Conservation (phyloP, 768 basidiomycete species). For the Tylopilus vinaceipallidus region DNA sequence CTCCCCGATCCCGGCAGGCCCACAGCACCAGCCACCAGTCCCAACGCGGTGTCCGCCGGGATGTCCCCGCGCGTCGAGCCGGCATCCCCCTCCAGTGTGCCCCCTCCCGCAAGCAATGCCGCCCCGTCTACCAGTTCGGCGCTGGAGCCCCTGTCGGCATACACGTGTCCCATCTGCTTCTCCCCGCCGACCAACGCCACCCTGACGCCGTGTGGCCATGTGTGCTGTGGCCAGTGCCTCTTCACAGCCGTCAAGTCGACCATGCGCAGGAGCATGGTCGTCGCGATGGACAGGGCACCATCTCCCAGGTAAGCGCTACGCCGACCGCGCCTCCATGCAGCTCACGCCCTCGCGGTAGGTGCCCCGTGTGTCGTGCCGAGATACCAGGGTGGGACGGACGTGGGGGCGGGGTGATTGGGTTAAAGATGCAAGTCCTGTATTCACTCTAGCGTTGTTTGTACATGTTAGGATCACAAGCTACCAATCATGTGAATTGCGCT, state of each 20-base stretch:
- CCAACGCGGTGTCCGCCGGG: too few relatives aligned
- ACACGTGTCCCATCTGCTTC: conserved; percentile 81
- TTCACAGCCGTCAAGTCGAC: conserved; percentile 70
- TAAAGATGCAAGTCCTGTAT: conserved; percentile 41
- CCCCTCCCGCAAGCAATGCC: background rate
- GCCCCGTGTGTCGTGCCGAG: conserved; percentile 67
- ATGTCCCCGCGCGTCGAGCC: too few relatives aligned
- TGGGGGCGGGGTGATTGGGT: conserved; percentile 65
- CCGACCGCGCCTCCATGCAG: background rate
- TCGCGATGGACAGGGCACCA: conserved; percentile 31
- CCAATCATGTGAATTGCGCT: conserved; percentile 12
- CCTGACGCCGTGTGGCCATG: conserved; percentile 77
- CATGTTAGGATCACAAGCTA: conserved; percentile 19
- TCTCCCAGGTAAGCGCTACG: conserved; percentile 42
- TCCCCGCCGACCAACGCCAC: conserved; percentile 72
- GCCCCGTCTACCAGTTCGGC: background rate
- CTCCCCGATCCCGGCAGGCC: conserved; percentile 6
- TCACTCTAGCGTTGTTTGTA: conserved; percentile 25
- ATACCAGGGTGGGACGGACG: conserved; percentile 71
- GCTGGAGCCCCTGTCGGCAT: conserved; percentile 48
- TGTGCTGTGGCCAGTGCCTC: conserved; percentile 74
- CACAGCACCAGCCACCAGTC: too few relatives aligned
- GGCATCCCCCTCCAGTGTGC: background rate
- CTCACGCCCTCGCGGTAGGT: conserved; percentile 30
- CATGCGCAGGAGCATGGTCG: conserved; percentile 44